Base-by-base conservation (phyloP, 2,329 filamentous ascomycete species). In the Botrytis cinerea region DNA sequence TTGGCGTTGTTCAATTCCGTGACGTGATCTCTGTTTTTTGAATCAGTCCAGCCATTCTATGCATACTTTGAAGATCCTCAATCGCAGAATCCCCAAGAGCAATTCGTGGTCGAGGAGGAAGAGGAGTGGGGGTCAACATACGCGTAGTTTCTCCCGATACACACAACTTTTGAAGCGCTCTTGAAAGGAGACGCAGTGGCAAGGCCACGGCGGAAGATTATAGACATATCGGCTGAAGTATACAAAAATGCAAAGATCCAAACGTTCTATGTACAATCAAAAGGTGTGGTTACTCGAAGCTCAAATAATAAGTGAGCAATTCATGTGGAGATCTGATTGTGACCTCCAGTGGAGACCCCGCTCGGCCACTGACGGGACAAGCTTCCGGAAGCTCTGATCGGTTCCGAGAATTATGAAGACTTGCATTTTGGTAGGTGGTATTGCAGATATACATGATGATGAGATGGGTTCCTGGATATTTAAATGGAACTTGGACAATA, bases 91-190 rank as follows among this genome's bases (percentile, higher is more conserved):
- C 4, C 57, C 62, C 22, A 45, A 67, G 46, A 73, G 62, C 40
- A 61, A 57, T 48, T 57, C 67, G 32, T 28, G 38, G 57, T 48
- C 62, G 25, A 63, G 45, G 35, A 48, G 72, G 62, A 70, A 63
- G 62, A 66, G 63, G 32, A 54, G 66, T 68, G 66, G 74, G 61
- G 74, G 71, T 67, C 54, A 70, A 84, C 91, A 82, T 84, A 96
- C 93, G 95, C 95, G 87, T 98, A 99, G 86, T 99, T 97, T 79
- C 96, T 90, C 78, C 94, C 94, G 81, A 98, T 97, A 84, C 95
- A 98, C 82, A 97, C 92, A 72, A 82, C 78, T 74, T 82, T 81
- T 75, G 88, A 86, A 38, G 89, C 88, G 70, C 86, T 84, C 80
- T 84, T 87, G 72, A 89, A 80, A 38, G 83, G 83, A 64, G 85